Conservation (phyloP, 2,329 filamentous ascomycete genomes). For the Beauveria sp. region DNA sequence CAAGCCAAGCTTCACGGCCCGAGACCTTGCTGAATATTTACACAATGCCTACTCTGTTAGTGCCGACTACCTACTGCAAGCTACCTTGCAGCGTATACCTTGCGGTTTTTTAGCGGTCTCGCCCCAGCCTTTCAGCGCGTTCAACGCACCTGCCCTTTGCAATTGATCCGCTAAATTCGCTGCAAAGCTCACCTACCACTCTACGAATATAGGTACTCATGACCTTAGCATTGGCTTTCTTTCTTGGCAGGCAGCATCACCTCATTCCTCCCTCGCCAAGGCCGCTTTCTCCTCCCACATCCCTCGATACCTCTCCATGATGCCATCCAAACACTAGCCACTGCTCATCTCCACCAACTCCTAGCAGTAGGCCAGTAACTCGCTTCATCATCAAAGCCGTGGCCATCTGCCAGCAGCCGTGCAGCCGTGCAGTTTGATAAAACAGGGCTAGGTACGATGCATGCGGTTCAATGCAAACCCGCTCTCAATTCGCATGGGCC, state of each 20-base stretch:
- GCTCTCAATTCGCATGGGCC: not conserved
- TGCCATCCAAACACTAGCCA: conserved; percentile 1
- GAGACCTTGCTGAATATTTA: no score
- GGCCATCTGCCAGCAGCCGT: not conserved
- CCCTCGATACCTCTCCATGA: conserved; percentile 1
- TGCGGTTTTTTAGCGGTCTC: not conserved
- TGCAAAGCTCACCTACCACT: not conserved
- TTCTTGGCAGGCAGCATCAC: not conserved
- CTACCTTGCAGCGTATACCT: not conserved
- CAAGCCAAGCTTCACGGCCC: no score
- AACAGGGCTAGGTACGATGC: not conserved
- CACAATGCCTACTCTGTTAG: not conserved
- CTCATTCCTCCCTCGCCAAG: not conserved
- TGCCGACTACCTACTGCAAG: not conserved
- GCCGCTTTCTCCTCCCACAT: not conserved
- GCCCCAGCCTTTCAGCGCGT: not conserved
- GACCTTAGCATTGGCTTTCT: not conserved
- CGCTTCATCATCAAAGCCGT: not conserved
- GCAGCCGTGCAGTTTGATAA: not conserved
- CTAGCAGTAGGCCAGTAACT: not conserved
- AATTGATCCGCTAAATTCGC: not conserved
- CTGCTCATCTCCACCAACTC: not conserved
- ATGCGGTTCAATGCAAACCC: not conserved
- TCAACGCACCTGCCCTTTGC: not conserved
- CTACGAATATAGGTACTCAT: not conserved